Evolutionary conservation across 2,329 filamentous ascomycete species (phyloP).

Genomic region (Camptophora hylomeconis): DNA sequence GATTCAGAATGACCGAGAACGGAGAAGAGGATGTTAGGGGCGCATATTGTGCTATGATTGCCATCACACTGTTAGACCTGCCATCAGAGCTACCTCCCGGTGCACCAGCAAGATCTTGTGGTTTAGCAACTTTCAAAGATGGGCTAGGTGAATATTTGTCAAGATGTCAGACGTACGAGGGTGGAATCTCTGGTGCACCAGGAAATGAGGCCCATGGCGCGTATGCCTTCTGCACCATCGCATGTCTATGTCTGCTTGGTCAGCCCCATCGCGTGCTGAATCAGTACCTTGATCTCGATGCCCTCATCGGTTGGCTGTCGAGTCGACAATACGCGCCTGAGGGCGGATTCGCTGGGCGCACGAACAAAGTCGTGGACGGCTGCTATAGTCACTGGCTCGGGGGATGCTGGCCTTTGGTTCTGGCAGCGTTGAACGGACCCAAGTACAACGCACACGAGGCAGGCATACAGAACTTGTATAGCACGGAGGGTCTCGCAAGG

Average conservation of each 20-base stretch:
- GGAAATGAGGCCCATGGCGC: slow-evolving; percentile 88
- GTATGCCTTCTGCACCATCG: slow-evolving; percentile 89
- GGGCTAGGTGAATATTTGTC: slow-evolving; percentile 68
- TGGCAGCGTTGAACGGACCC: slow-evolving; percentile 57
- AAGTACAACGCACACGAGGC: slow-evolving; percentile 16
- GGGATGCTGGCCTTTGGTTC: slow-evolving; percentile 81
- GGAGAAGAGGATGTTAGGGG: slow-evolving; percentile 91
- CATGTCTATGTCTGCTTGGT: slow-evolving; percentile 74
- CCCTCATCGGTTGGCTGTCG: slow-evolving; percentile 76
- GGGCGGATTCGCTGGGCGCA: slow-evolving; percentile 83
- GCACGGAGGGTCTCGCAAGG: slow-evolving; percentile 68
- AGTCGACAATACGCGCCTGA: slow-evolving; percentile 82
- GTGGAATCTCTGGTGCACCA: slow-evolving; percentile 76
- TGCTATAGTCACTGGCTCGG: slow-evolving; percentile 99
- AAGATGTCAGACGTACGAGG: slow-evolving; percentile 72
- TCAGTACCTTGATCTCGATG: slow-evolving; percentile 62
- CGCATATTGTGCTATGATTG: slow-evolving; percentile 78
- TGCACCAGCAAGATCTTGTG: slow-evolving; percentile 50
- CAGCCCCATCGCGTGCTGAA: slow-evolving; percentile 61
- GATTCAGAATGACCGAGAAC: slow-evolving; percentile 74
- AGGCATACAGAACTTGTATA: slow-evolving; percentile 43
- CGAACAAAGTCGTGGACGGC: slow-evolving; percentile 94
- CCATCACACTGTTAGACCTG: slow-evolving; percentile 71
- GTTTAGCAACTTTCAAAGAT: slow-evolving; percentile 54
- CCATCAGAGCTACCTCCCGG: slow-evolving; percentile 66